Conservation (phyloP, 768 basidiomycete genomes). For the Rhizopogon vinicolor region DNA sequence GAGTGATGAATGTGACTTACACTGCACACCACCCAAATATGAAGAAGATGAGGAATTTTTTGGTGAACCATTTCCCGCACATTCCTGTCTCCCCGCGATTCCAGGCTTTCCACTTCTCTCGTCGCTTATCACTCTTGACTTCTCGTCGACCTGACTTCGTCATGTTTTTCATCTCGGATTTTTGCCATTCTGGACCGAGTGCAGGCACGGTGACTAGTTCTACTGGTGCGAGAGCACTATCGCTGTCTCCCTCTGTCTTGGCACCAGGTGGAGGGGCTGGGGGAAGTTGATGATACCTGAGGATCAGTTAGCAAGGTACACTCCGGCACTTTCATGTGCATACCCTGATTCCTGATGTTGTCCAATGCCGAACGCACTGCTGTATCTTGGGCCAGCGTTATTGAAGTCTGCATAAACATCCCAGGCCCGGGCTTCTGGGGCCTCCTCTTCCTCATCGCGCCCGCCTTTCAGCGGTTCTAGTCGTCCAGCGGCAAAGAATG, state of each 20-base stretch:
- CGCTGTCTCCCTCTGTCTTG: slow-evolving; percentile 35
- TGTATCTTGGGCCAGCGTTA: slow-evolving; percentile 77
- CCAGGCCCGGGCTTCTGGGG: slow-evolving; percentile 46
- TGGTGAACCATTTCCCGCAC: slow-evolving; percentile 77
- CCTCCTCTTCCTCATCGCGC: slow-evolving; percentile 63
- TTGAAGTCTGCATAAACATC: slow-evolving; percentile 90
- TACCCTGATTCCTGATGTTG: slow-evolving; percentile 43
- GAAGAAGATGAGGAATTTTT: slow-evolving; percentile 64
- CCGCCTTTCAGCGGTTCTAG: slow-evolving; percentile 76
- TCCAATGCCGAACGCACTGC: slow-evolving; percentile 48
- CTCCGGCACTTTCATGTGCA: slow-evolving; percentile 14
- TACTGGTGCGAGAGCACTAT: slow-evolving; percentile 43
- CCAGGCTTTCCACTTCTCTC: slow-evolving; percentile 68
- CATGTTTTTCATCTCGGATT: slow-evolving; percentile 72
- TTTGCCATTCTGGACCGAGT: slow-evolving; percentile 86
- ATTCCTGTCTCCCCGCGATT: slow-evolving; percentile 75
- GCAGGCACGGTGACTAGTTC: slow-evolving; percentile 93
- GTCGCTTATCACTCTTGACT: slow-evolving; percentile 47
- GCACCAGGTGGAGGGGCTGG: slow-evolving; percentile 21
- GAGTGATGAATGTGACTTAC: slow-evolving; percentile 32
- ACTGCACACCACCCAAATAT: slow-evolving; percentile 55
- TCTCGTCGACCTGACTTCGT: slow-evolving; percentile 68
- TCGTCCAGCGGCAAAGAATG: slow-evolving; percentile 64
- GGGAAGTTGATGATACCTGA: slow-evolving; percentile 43
- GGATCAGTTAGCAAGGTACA: not conserved